These are phyloP conservation scores for Marasmius fiardii DNA, from an alignment of 1,284 basidiomycete genomes.

Conservation along the genomic window DNA sequence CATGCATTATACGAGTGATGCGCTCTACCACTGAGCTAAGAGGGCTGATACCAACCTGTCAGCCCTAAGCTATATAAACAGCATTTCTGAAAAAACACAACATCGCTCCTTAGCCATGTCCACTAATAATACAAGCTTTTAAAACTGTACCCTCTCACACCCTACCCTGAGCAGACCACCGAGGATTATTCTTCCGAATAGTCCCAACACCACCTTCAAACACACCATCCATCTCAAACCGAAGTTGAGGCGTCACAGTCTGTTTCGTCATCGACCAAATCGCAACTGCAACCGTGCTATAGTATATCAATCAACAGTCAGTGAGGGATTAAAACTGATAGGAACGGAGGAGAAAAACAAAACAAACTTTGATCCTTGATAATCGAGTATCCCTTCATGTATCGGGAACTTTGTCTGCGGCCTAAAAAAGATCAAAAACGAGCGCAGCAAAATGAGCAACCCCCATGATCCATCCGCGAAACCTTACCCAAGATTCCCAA, in stretches of 20 bases:
- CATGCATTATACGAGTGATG: background rate
- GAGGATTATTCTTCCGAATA: constrained; percentile 56
- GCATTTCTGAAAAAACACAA: no score
- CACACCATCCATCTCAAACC: constrained; percentile 52
- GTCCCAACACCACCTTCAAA: constrained; percentile 64
- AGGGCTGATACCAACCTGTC: background rate
- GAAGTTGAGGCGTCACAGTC: constrained; percentile 47
- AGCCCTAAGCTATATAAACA: no score
- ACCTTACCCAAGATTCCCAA: constrained; percentile 65
- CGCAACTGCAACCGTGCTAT: constrained; percentile 69
- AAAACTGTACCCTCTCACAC: background rate
- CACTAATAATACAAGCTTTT: no score
- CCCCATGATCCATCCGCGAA: background rate
- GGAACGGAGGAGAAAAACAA: background rate
- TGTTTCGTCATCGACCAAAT: constrained; percentile 56
- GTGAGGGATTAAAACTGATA: background rate
- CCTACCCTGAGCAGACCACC: constrained; percentile 46
- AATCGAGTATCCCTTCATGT: constrained; percentile 71
- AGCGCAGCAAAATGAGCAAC: constrained; percentile 10
- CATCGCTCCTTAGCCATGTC: no score
- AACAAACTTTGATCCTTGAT: constrained; percentile 65
- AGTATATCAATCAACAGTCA: constrained; percentile 7
- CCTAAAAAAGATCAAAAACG: constrained; percentile 28
- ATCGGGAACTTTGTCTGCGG: constrained; percentile 79
- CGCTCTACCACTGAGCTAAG: background rate